Percentiles rank a stretch among this genome's conserved stretches.
Evolutionary conservation across 2,329 filamentous ascomycete species (phyloP).

Genomic region (Cladosporium colombiae): DNA sequence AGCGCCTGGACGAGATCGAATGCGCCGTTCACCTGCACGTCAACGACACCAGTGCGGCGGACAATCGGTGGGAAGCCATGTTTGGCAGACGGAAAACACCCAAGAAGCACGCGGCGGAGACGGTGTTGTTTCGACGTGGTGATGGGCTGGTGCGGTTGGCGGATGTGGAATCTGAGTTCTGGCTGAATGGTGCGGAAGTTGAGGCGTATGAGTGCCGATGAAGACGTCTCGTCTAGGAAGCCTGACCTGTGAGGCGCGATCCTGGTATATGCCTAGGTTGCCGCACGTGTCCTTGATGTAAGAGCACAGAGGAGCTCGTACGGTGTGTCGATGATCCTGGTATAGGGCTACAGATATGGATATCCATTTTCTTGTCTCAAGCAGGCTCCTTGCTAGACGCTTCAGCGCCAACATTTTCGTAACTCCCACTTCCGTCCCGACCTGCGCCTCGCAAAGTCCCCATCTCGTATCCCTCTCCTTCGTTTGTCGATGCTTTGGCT

Average conservation of each 20-base stretch:
- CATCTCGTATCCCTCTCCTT: slow-evolving; percentile 40
- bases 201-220: slow-evolving; percentile 28
- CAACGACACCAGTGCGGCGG: slow-evolving; percentile 19
- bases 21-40: slow-evolving; percentile 27
- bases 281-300: background rate
- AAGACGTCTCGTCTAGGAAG: background rate
- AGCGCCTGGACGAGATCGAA: slow-evolving; percentile 28
- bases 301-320: slow-evolving; percentile 24
- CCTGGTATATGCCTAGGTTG: background rate
- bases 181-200: slow-evolving; percentile 36
- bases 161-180: background rate
- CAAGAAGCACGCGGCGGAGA: background rate
- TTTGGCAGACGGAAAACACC: slow-evolving; percentile 20
- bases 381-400: slow-evolving; percentile 40
- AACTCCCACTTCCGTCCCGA: slow-evolving; percentile 48
- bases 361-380: slow-evolving; percentile 35
- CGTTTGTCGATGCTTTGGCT: slow-evolving; percentile 9
- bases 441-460: slow-evolving; percentile 44
- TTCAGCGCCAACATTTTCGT: slow-evolving; percentile 46
- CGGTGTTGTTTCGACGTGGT: slow-evolving; percentile 32
- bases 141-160: slow-evolving; percentile 38
- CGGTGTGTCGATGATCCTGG: background rate
- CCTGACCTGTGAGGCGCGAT: background rate
- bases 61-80: slow-evolving; percentile 17
- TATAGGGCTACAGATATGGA: slow-evolving; percentile 5